Evolutionary conservation across 164 flowering plant species (phyloP), one percentile per base, ranked within the genome.

Genomic region (Taxillus chinensis): DNA sequence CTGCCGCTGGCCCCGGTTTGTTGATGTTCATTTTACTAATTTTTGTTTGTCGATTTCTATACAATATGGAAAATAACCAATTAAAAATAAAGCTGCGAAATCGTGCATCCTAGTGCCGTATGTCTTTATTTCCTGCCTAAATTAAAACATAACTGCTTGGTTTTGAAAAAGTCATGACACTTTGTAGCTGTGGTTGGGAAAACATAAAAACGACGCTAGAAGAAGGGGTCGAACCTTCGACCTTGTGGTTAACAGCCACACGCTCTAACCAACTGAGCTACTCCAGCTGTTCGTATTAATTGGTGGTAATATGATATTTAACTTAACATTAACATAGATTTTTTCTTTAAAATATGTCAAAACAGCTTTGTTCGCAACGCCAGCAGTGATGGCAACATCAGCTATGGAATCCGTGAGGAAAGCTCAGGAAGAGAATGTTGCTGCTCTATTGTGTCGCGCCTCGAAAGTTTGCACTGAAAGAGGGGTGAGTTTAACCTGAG

Each of bases 1-100:
- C 77, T 0, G 90, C 83, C 5, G 83, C 90, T 5, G 89, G 84
- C 69, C 14, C 57, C 12, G 41, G 41, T 57, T 14, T 5, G 16
- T 57, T 6, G 56, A 1, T 53, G 7, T 53, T 53, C 8, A 7
- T 53, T 5, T 53, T 2, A 43, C 10, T 43, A 43, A 9, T 43
- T 9, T 43, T 43, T 43, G 10, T 2, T 43, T 43, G n/a, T n/a
- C n/a, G n/a, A n/a, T n/a, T n/a, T n/a, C n/a, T 43, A 43, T 43
- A 43, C 5, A 5, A 43, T 43, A 6, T 4, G 51, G 13, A 48
- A 48, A 48, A 48, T 7, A 48, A 11, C 1, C 0, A 48, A 48
- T 8, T 48, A 7, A 27, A 27, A 48, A 2, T 48, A 11, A 5
- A 43, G 1, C 2, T 0, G 27, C 27, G 1, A 27, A n/a, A n/a